Base-by-base conservation (phyloP, 345 rosid species). In the Eucalyptus sp. region DNA sequence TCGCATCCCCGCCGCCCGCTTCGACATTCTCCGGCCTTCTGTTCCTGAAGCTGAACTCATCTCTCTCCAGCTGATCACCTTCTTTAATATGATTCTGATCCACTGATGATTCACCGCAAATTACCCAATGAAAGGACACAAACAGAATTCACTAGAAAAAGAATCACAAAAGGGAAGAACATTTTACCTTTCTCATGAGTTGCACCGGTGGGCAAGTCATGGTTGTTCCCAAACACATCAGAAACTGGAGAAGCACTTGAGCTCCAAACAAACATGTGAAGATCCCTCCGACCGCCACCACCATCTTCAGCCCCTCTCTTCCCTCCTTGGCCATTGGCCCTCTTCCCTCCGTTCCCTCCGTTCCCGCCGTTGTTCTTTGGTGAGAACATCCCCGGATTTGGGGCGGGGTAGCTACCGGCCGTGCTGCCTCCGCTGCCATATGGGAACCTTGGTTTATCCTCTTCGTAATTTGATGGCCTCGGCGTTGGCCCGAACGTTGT, bases 251-350 rank as follows among this genome's bases (percentile, higher is more conserved):
- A 98, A 83, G 98, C 90, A 66, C 99, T 96, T 1, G 99, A 96
- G 93, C 99, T 97, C 99, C 99, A 98, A 4, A 98, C 99, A 80
- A 98, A 98, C 99, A 98, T 98, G 93, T 98, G 99, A 60, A 98
- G 95, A 91, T 97, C 99, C 93, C 92, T 97, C 86, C 93, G 96
- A 20, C 91, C 93, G 87, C 95, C 96, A 41, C 66, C 93, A 33
- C 91, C 60, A 86, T 87, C 50, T 84, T 95, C 96, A 46, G 51
- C 92, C 41, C 91, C 94, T 64, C 86, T 87, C 50, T 86, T 89
- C 41, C 90, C 87, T n/a, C 66, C 87, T 62, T 49, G 14, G n/a
- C 85, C 90, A 44, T 48, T 79, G 31, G 81, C 68, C 88, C 84
- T 83, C 90, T n/a, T 89, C 68, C 33, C 88, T 91, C 48, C 68